These are phyloP conservation scores for Strobilomyces confusus DNA, from an alignment of 768 basidiomycete species.

Conservation along the genomic window DNA sequence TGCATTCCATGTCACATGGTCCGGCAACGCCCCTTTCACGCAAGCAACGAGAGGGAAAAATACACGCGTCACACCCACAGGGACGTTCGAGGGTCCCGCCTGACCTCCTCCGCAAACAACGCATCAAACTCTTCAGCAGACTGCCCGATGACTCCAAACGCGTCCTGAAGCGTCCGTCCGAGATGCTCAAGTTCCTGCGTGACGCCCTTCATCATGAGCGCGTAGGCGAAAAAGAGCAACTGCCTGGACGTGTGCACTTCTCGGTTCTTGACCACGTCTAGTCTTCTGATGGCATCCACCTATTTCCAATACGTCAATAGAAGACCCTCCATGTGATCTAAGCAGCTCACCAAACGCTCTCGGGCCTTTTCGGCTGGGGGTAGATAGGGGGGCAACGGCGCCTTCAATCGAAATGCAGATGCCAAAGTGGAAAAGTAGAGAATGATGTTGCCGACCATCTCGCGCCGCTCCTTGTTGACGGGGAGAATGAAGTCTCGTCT, in stretches of 20 bases:
- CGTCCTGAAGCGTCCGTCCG: slow-evolving; percentile 76
- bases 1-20: slow-evolving; percentile 4
- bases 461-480: slow-evolving; percentile 82
- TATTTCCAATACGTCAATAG: slow-evolving; percentile 23
- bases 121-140: slow-evolving; percentile 78
- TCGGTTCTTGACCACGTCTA: slow-evolving; percentile 86
- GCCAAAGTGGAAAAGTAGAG: slow-evolving; percentile 81
- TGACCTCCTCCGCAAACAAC: slow-evolving; percentile 46
- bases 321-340: background rate
- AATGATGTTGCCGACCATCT: slow-evolving; percentile 95
- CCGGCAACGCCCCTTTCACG: background rate
- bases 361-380: slow-evolving; percentile 89
- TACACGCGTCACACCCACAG: slow-evolving; percentile 15
- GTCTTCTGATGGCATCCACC: slow-evolving; percentile 77
- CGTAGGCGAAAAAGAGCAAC: slow-evolving; percentile 91
- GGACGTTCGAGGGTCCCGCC: background rate
- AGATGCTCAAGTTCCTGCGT: slow-evolving; percentile 84
- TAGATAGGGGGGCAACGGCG: slow-evolving; percentile 93
- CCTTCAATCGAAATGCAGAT: slow-evolving; percentile 77
- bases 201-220: slow-evolving; percentile 90
- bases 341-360: slow-evolving; percentile 58
- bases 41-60: background rate
- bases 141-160: slow-evolving; percentile 91
- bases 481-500: slow-evolving; percentile 86
- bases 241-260: slow-evolving; percentile 80